Base-by-base conservation (phyloP, 495 filamentous ascomycete genomes). In the Penicillium cosmopolitanum region DNA sequence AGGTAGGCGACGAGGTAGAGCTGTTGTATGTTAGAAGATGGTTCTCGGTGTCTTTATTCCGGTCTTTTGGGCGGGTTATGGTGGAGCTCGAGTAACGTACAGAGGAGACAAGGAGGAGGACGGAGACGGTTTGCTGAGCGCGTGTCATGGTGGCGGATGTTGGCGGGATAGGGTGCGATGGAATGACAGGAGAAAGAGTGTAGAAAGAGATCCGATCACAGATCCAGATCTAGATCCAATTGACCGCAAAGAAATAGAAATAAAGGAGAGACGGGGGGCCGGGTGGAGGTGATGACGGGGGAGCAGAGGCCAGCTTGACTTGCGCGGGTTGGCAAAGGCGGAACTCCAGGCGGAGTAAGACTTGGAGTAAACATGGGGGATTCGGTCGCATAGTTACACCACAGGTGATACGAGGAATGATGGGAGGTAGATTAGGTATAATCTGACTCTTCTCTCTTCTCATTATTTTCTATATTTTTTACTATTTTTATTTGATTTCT, bases 71-170 rank as follows among this genome's bases (percentile, higher is more conserved):
- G 36, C 4, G 28, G 31, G 54, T 50, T 51, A 25, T 21, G 16
- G 46, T 47, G 25, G 59, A 40, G 35, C 33, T 47, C 51, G 70
- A 23, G 23, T 4, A 23, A 31, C 81, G 50, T 83, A 98, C 94
- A 23, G 94, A 97, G 72, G 89, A 90, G 70, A 94, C 80, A 57
- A 97, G 85, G 65, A 97, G 86, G 63, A 85, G 85, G 58, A 96
- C 79, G 43, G 92, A 96, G 71, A 97, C 85, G 61, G 89, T 92
- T 74, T 98, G 93, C 70, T 93, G 90, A 21, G 95, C 95, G 74
- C 92, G 91, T 62, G 95, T 96, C 95, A 97, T 98, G 63, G 46
- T 73, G 70, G 62, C 57, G 36, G 58, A 23, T 51, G 34, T n/a
- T 61, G 28, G 28, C 6, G 28, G 8, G 5, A 31, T 31, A 31